Percentiles rank a stretch among this genome's conserved stretches.
Evolutionary conservation across 371 early-diverging fungal genomes (phyloP).

Genomic region (Zychaea mexicana): DNA sequence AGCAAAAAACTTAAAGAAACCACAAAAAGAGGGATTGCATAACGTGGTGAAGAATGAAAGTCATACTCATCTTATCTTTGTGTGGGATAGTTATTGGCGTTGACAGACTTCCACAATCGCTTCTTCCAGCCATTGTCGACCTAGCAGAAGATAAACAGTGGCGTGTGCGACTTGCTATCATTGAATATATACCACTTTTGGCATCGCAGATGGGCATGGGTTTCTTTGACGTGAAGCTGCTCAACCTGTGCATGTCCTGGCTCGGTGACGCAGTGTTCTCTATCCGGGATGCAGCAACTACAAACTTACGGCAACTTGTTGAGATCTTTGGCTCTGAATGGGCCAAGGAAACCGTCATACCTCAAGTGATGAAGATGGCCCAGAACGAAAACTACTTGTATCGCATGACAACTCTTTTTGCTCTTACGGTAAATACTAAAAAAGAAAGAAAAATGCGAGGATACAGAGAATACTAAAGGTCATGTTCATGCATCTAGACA

Average conservation of each 20-base stretch:
- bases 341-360: slow-evolving; percentile 92
- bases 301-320: slow-evolving; percentile 89
- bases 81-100: slow-evolving; percentile 98
- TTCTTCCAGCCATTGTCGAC: slow-evolving; percentile 97
- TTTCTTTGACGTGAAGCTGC: slow-evolving; percentile 96
- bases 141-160: slow-evolving; percentile 99
- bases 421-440: slow-evolving; percentile 90
- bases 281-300: slow-evolving; percentile 96
- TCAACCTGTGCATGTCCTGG: slow-evolving; percentile 95
- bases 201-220: slow-evolving; percentile 93
- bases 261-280: slow-evolving; percentile 94
- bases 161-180: slow-evolving; percentile 98
- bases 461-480: neutral
- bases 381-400: slow-evolving; percentile 90
- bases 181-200: slow-evolving; percentile 96
- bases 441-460: too few relatives aligned
- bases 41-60: neutral
- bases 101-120: slow-evolving; percentile 93
- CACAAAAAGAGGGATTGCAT: too few relatives aligned
- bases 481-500: slow-evolving; percentile 49
- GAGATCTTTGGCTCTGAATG: slow-evolving; percentile 99
- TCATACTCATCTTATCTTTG: slow-evolving; percentile 1
- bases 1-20: too few relatives aligned
- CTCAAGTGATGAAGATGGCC: slow-evolving; percentile 91
- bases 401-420: slow-evolving; percentile 97